Base-by-base conservation (phyloP, 352 stramenopile genomes). In the Phytophthora sp. region DNA sequence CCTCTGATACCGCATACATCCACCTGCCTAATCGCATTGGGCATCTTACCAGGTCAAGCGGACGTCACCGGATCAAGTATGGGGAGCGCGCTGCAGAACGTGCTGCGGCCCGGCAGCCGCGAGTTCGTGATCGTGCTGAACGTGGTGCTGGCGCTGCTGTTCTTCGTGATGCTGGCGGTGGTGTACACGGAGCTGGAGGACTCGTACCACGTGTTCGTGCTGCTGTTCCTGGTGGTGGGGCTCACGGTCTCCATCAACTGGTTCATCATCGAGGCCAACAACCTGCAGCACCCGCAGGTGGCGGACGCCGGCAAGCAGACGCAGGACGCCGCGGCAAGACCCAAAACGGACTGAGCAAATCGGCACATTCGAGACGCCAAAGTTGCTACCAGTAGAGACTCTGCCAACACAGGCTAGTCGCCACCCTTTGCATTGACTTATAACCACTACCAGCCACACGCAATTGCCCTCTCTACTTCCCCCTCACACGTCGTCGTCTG, bases 171-270 rank as follows among this genome's bases (percentile, higher is more conserved):
- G 77, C 62, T 87, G 38, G 52, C 70, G 39, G 84, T 92, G 38
- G 64, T 95, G 23, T 95, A 91, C 69, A 84, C 81, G 58, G 80
- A 92, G 63, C 69, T 95, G 32, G 86, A 95, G 51, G 75, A 91
- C 58, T 95, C 86, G 57, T 76, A 86, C 62, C 86, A 95, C 67
- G 69, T 91, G 54, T 95, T 91, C 57, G 74, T 95, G 37, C 66
- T 95, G 75, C 83, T 95, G 27, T 95, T 95, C 54, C 77, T 95
- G 44, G 79, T 89, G 23, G 53, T 90, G n/a, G 86, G 86, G 6
- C 79, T 95, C 50, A 88, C 85, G 1, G 57, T 89, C 30, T 93
- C 86, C 26, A 93, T 95, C 74, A 95, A 95, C 69, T 91, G 84
- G 84, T 95, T 93, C 71, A 87, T 95, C 61, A 66, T 93, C 37